A percentile compares a stretch with the other conserved stretches of the same genome.
Evolutionary conservation across 768 basidiomycete genomes (phyloP).

Genomic region (Psilocybe tampanensis): DNA sequence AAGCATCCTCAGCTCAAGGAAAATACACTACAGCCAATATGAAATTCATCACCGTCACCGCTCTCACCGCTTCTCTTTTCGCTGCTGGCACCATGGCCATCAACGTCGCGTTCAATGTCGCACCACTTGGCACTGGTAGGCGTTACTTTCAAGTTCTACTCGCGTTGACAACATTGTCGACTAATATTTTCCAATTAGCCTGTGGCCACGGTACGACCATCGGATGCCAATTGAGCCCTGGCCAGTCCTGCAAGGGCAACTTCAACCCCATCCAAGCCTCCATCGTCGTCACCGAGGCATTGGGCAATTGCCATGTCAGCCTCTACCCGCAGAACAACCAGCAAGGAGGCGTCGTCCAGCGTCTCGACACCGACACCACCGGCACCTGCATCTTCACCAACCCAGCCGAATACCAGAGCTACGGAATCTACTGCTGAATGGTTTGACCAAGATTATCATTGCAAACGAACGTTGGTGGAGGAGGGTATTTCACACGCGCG

Average conservation of each 20-base stretch:
- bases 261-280: slow-evolving; percentile 3
- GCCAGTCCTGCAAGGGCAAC: slow-evolving; percentile 2
- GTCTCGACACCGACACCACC: slow-evolving; percentile 2
- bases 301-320: slow-evolving; percentile 4
- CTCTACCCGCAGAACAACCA: slow-evolving; percentile 2
- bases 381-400: slow-evolving; percentile 1
- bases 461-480: no score
- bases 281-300: slow-evolving; percentile 1
- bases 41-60: background rate
- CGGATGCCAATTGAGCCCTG: background rate
- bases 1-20: background rate
- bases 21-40: background rate
- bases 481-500: no score
- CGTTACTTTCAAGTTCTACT: background rate
- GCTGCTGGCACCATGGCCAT: background rate
- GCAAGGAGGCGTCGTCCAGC: slow-evolving; percentile 1
- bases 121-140: background rate
- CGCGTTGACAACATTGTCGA: no score
- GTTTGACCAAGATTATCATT: no score
- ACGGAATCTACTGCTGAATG: slow-evolving; percentile 1
- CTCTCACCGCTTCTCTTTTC: background rate
- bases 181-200: background rate
- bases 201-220: slow-evolving; percentile 2
- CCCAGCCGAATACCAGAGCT: slow-evolving; percentile 3
- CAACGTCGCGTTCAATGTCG: slow-evolving; percentile 1